Percentiles rank a stretch among this genome's conserved stretches.
Conservation (phyloP, 345 rosid species). For the Salix koriyanagi region DNA sequence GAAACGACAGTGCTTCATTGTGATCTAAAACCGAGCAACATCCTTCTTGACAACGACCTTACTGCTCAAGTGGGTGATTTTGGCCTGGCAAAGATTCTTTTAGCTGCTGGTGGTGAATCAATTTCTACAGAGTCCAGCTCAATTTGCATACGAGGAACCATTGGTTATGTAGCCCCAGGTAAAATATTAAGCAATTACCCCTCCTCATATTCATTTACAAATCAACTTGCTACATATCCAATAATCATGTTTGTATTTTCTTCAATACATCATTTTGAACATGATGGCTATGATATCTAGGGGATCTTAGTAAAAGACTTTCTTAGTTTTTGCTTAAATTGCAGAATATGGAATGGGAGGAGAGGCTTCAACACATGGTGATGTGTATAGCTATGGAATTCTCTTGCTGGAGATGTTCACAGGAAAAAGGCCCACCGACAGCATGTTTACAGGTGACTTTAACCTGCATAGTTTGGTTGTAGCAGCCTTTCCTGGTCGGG, state of each 20-base stretch:
- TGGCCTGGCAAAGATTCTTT: not conserved
- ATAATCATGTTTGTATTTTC: no score
- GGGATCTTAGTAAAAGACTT: no score
- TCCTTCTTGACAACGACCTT: not conserved
- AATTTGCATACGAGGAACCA: not conserved
- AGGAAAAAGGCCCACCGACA: conserved; percentile 1
- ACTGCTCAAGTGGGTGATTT: not conserved
- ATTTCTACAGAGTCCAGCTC: not conserved
- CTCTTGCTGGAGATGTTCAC: not conserved
- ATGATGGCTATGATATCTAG: no score
- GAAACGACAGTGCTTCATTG: not conserved
- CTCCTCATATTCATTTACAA: not conserved
- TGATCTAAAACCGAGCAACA: not conserved
- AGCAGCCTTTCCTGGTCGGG: not conserved
- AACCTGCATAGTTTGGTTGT: not conserved
- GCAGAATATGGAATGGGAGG: no score
- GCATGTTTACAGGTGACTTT: not conserved
- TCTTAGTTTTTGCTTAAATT: no score
- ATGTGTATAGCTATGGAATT: not conserved
- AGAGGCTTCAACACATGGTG: not conserved
- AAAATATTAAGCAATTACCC: not conserved
- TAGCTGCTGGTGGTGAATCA: not conserved
- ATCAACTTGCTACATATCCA: no score
- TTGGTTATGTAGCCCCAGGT: not conserved
- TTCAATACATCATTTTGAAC: no score